Percentiles rank a stretch among this genome's conserved stretches.
These are phyloP conservation scores for Tetrahymena thermophila DNA, from an alignment of 73 alveolate genomes.

Conservation along the genomic window DNA sequence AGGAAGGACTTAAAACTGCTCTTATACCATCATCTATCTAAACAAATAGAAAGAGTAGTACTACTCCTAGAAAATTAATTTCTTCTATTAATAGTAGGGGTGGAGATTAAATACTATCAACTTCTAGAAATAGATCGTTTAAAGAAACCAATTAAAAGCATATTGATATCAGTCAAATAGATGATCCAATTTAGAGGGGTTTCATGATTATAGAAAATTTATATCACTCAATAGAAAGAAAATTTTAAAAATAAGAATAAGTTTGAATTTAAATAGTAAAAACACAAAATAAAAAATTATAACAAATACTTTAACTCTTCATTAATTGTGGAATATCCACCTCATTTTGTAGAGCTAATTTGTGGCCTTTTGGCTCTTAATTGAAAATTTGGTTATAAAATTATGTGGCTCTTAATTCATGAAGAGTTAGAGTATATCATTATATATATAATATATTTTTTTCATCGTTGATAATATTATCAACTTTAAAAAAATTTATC, in stretches of 20 bases:
- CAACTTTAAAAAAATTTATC: too few species aligned
- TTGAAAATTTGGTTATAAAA: too few species aligned
- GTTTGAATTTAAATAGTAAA: background rate
- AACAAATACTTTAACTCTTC: too few species aligned
- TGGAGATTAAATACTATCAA: background rate
- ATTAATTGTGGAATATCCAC: too few species aligned
- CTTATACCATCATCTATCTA: background rate
- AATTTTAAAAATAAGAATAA: background rate
- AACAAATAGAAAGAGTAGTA: background rate
- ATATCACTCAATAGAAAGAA: background rate
- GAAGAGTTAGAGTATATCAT: background rate
- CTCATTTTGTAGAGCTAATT: too few species aligned
- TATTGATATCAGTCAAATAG: background rate
- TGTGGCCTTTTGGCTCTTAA: too few species aligned
- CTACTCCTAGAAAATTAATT: background rate
- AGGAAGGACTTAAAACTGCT: background rate
- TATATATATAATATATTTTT: background rate
- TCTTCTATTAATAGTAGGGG: background rate
- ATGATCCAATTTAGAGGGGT: background rate
- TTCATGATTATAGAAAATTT: background rate
- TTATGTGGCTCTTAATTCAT: too few species aligned
- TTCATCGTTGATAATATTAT: too few species aligned
- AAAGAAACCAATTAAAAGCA: background rate
- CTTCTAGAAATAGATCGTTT: background rate
- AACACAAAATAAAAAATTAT: background rate